Evolutionary conservation across 192 early-diverging fungal species (phyloP).

Genomic region (Dissophora ornata): DNA sequence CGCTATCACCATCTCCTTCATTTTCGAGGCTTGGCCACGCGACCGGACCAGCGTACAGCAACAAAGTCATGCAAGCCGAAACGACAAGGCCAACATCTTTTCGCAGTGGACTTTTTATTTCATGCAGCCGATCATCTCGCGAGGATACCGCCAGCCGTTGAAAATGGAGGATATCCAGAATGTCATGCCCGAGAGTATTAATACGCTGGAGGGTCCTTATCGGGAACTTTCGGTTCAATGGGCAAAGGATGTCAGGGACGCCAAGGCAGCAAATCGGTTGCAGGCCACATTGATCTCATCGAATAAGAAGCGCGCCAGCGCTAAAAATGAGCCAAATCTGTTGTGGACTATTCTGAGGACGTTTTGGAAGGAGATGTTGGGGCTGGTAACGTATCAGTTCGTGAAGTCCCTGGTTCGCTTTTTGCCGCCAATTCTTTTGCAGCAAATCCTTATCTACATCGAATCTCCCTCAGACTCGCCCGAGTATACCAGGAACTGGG

Average conservation of each 20-base stretch:
- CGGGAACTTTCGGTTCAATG: neutral
- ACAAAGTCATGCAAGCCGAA: neutral
- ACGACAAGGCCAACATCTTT: constrained; percentile 20
- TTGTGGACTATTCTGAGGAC: neutral
- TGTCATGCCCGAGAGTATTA: constrained; percentile 4
- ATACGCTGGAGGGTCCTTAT: neutral
- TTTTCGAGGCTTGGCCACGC: constrained; percentile 19
- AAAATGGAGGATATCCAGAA: constrained; percentile 22
- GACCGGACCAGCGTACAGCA: constrained; percentile 14
- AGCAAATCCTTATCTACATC: neutral
- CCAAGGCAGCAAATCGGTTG: neutral
- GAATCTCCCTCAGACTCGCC: neutral
- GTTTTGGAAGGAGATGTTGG: neutral
- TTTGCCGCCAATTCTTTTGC: neutral
- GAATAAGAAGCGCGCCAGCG: neutral
- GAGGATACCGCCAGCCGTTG: constrained; percentile 16
- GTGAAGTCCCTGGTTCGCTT: neutral
- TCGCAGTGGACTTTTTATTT: constrained; percentile 3
- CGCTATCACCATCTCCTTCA: neutral
- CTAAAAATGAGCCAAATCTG: neutral
- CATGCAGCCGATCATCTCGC: constrained; percentile 16
- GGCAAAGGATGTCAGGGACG: neutral
- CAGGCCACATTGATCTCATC: neutral
- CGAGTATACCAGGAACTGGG: neutral
- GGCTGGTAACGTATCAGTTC: neutral